Evolutionary conservation across 164 flowering plant species (phyloP), one percentile per base, ranked within the genome.

Genomic region (Warburgia ugandensis): DNA sequence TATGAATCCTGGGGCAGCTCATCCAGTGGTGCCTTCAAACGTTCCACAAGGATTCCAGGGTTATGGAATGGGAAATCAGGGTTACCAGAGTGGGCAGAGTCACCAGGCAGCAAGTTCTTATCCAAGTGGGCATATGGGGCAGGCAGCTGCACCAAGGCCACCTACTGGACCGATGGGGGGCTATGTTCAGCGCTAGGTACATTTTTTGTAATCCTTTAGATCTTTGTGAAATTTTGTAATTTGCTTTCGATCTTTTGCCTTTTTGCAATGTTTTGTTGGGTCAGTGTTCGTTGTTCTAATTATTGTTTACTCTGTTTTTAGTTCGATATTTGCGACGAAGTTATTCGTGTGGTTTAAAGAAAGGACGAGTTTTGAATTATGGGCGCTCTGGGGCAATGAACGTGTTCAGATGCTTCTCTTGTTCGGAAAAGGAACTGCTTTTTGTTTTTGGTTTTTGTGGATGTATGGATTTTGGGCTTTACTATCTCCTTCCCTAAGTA

Each of bases 291-390:
- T 16, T 21, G 13, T 35, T 30, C 71, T 67, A 55, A 62, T 62
- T 14, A 31, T 3, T 40, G 17, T 67, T 45, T 41, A 32, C 61
- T 50, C 28, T 55, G 42, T 50, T 58, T 41, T 67, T 55, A 50
- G 57, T 67, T 59, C 54, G 49, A 55, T 63, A 45, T 41, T 51
- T 48, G 45, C 58, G 63, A 36, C 54, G 63, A 29, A 61, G 54
- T 67, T 67, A 62, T 63, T 67, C 64, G 58, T 63, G 64, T 63
- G 64, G 55, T 62, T 67, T 67, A 67, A 67, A 63, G n/a, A 67
- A 54, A 21, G 56, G 63, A 40, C 19, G 57, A 43, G 49, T 67
- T 67, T 67, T 63, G 64, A 53, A 45, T 56, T n/a, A n/a, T n/a
- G n/a, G 60, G 56, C 56, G 64, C 62, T 49, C 53, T n/a, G 50